Evolutionary conservation across 129 eudicot species (phyloP).

Genomic region (Ambrosia trifida): DNA sequence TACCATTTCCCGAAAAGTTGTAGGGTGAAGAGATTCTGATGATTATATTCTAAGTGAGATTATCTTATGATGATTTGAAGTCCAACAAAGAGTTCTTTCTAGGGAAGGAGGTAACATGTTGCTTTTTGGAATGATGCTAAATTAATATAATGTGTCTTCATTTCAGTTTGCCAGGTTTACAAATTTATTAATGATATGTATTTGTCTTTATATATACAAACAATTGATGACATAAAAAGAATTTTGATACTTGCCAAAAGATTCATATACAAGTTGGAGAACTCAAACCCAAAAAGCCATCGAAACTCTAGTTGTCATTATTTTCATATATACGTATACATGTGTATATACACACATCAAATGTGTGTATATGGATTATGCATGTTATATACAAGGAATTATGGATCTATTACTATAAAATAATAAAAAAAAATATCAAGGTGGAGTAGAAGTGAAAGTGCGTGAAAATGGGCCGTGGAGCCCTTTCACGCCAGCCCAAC

Average conservation of each 20-base stretch:
- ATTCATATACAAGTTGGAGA: slow-evolving; percentile 36
- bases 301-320: slow-evolving; percentile 21
- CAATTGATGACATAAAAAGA: slow-evolving; percentile 24
- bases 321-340: not conserved
- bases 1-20: not conserved
- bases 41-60: slow-evolving; percentile 41
- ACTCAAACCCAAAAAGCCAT: slow-evolving; percentile 18
- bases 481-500: too few relatives aligned
- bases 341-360: not conserved
- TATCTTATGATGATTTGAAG: slow-evolving; percentile 24
- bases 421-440: too few relatives aligned
- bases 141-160: slow-evolving; percentile 19
- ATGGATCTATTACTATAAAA: too few relatives aligned
- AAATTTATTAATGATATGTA: slow-evolving; percentile 19
- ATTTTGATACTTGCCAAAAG: slow-evolving; percentile 25
- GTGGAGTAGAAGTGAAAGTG: too few relatives aligned
- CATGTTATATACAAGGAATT: too few relatives aligned
- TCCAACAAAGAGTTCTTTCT: slow-evolving; percentile 24
- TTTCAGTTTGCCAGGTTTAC: slow-evolving; percentile 35
- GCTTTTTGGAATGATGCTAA: slow-evolving; percentile 29
- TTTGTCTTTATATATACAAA: slow-evolving; percentile 41
- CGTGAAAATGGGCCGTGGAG: too few relatives aligned
- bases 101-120: slow-evolving; percentile 42
- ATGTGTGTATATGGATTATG: too few relatives aligned
- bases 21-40: slow-evolving; percentile 25